Conservation (phyloP, 2,329 filamentous ascomycete genomes). For the Mycosphaerella arachidis region DNA sequence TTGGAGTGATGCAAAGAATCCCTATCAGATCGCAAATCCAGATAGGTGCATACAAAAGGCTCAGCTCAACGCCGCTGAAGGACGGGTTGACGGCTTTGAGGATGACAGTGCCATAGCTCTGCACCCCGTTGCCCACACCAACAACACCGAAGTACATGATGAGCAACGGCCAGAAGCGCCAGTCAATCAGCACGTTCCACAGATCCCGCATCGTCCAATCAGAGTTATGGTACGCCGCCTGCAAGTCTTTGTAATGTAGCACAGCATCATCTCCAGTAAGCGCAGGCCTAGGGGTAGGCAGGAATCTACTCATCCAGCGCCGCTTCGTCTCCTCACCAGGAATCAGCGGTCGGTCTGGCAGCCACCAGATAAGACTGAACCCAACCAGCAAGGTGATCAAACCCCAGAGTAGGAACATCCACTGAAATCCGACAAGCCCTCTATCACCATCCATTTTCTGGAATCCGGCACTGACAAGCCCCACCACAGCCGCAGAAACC, state of each 20-base stretch:
- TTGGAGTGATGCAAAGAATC: conserved; percentile 77
- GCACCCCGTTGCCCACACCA: conserved; percentile 84
- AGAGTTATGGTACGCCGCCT: conserved; percentile 70
- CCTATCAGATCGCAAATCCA: conserved; percentile 82
- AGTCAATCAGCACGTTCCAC: conserved; percentile 68
- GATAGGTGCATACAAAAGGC: conserved; percentile 81
- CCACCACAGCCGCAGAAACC: conserved; percentile 82
- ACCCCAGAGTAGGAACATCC: conserved; percentile 91
- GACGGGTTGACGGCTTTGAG: conserved; percentile 71
- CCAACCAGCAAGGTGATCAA: conserved; percentile 69
- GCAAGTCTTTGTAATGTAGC: conserved; percentile 79
- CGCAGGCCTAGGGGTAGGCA: conserved; percentile 66
- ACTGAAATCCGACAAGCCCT: conserved; percentile 76
- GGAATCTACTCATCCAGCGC: conserved; percentile 55
- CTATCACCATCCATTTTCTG: conserved; percentile 79
- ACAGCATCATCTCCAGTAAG: conserved; percentile 71
- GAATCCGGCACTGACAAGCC: conserved; percentile 84
- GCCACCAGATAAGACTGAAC: conserved; percentile 76
- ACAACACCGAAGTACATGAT: conserved; percentile 96
- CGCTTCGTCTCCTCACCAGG: conserved; percentile 59
- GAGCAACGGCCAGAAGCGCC: conserved; percentile 79
- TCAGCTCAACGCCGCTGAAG: conserved; percentile 70
- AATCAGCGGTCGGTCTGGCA: conserved; percentile 74
- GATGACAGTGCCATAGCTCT: conserved; percentile 83
- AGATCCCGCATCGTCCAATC: conserved; percentile 72